These are phyloP conservation scores for Fermentozyma sake DNA, from an alignment of 1,139 yeast genomes.

Conservation along the genomic window DNA sequence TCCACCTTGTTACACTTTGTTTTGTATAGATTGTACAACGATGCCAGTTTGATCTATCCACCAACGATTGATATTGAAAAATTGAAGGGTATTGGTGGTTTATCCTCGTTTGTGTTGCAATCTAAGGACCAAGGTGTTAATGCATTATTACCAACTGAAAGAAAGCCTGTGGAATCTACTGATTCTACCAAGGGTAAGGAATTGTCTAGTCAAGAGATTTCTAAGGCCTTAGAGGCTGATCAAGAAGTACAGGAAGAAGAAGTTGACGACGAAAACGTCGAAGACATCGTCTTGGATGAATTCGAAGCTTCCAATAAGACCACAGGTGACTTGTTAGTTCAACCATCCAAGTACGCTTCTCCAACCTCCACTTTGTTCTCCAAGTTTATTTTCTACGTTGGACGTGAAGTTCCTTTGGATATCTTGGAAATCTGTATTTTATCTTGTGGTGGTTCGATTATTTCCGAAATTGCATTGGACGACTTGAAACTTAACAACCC, in stretches of 20 bases:
- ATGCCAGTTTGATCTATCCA: constrained; percentile 82
- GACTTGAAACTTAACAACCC: constrained; percentile 50
- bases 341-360: constrained; percentile 65
- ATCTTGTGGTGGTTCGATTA: constrained; percentile 81
- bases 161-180: constrained; percentile 14
- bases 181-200: constrained; percentile 33
- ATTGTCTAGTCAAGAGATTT: constrained; percentile 41
- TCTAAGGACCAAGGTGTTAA: constrained; percentile 34
- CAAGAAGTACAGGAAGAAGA: constrained; percentile 35
- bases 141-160: constrained; percentile 38
- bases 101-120: constrained; percentile 70
- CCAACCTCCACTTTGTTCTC: constrained; percentile 64
- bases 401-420: constrained; percentile 95
- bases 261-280: constrained; percentile 41
- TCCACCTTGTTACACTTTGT: constrained; percentile 88
- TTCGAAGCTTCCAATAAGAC: constrained; percentile 61
- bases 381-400: constrained; percentile 76
- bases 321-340: constrained; percentile 72
- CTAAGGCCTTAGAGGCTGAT: constrained; percentile 51
- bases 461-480: constrained; percentile 85
- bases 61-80: constrained; percentile 73
- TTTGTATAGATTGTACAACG: constrained; percentile 78
- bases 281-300: constrained; percentile 54
- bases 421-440: constrained; percentile 83
- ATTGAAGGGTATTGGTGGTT: constrained; percentile 85